phyloP scores from a whole-genome alignment of 257 asterid species.

The Gardenia jasminoides region DNA sequence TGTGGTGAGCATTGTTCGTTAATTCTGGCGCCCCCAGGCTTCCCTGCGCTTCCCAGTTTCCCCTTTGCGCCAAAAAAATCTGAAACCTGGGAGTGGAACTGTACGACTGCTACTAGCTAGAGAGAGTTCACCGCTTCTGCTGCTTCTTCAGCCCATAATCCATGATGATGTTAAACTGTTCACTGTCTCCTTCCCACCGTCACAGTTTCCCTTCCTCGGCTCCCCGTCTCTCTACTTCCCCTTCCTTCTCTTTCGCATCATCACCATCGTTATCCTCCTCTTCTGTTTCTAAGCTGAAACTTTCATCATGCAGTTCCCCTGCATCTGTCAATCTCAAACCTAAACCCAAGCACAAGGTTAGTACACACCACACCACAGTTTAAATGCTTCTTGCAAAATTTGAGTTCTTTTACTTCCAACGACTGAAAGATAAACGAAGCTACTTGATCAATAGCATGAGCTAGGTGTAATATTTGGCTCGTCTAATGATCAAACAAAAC shows the following conservation, averaged over 20 bases:
- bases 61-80: no score
- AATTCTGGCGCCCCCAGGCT: no score
- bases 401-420: no score
- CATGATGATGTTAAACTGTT: constrained; percentile 26
- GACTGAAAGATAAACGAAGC: no score
- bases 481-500: no score
- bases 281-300: background rate
- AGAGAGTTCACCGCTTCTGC: background rate
- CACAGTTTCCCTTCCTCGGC: constrained; percentile 12
- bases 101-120: no score
- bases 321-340: constrained; percentile 11
- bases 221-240: constrained; percentile 15
- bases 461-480: no score
- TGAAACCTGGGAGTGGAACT: no score
- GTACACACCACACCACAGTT: background rate
- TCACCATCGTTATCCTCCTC: constrained; percentile 9
- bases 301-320: background rate
- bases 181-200: constrained; percentile 9
- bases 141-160: no score
- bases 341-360: constrained; percentile 24
- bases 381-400: background rate
- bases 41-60: no score
- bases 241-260: background rate
- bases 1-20: no score
- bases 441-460: no score